Conservation (phyloP, 1,139 yeast species). For the Hansenula sp. region DNA sequence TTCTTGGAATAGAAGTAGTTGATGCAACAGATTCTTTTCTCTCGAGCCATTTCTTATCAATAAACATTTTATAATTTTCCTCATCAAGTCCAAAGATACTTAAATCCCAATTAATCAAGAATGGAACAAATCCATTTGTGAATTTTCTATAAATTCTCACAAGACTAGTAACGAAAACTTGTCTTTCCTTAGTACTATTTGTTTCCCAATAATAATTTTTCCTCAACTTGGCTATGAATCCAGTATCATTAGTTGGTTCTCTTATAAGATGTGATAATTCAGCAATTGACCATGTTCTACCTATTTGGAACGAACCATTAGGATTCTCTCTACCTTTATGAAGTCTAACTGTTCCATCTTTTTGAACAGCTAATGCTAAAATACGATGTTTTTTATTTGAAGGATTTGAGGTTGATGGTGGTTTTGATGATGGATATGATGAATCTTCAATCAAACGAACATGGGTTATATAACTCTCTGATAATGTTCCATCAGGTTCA, state of each 20-base stretch:
- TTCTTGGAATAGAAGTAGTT: conserved; percentile 8
- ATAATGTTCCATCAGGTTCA: conserved; percentile 32
- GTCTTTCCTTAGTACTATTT: conserved; percentile 61
- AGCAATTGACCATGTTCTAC: conserved; percentile 87
- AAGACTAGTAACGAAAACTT: conserved; percentile 59
- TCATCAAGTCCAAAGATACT: conserved; percentile 32
- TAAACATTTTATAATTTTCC: conserved; percentile 24
- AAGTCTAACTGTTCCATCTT: conserved; percentile 61
- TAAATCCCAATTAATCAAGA: conserved; percentile 44
- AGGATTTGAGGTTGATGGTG: conserved; percentile 34
- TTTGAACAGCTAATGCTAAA: conserved; percentile 44
- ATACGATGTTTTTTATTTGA: conserved; percentile 41
- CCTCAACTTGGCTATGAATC: conserved; percentile 60
- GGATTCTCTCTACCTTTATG: conserved; percentile 86
- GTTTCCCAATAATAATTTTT: conserved; percentile 88
- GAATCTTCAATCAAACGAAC: conserved; percentile 53
- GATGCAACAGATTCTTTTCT: conserved; percentile 19
- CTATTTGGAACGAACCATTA: conserved; percentile 78
- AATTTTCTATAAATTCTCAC: conserved; percentile 63
- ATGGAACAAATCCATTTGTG: conserved; percentile 65
- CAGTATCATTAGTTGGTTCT: conserved; percentile 45
- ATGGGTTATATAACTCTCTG: conserved; percentile 55
- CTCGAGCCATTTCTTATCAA: conserved; percentile 11
- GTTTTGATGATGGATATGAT: conserved; percentile 39
- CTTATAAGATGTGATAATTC: conserved; percentile 59